A percentile compares a stretch with the other conserved stretches of the same genome.
These are phyloP conservation scores for Stipa capillata DNA, from an alignment of 176 grass and related monocot species.

Conservation along the genomic window DNA sequence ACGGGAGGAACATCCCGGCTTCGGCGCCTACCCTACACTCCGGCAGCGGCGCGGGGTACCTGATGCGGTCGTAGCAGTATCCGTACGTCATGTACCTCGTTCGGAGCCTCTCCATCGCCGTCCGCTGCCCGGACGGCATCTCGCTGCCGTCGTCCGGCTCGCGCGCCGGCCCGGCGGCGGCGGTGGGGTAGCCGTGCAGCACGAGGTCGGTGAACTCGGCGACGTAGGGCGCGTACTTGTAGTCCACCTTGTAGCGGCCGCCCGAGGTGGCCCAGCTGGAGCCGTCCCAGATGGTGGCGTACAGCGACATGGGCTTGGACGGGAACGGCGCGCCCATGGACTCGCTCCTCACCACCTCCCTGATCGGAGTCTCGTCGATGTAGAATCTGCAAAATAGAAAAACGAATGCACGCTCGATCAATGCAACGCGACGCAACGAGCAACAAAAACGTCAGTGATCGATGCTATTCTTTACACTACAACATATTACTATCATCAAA, in stretches of 20 bases:
- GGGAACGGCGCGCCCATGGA: constrained; percentile 65
- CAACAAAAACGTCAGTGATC: not conserved
- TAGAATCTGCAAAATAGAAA: constrained; percentile 67
- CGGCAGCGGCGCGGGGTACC: constrained; percentile 46
- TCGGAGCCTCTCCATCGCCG: constrained; percentile 60
- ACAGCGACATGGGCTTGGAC: constrained; percentile 82
- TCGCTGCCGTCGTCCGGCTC: not conserved
- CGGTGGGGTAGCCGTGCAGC: constrained; percentile 35
- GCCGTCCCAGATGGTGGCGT: constrained; percentile 97
- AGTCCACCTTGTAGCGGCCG: constrained; percentile 89
- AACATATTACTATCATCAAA: not conserved
- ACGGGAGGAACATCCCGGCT: constrained; percentile 44
- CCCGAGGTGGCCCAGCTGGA: constrained; percentile 90
- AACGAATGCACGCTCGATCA: not conserved
- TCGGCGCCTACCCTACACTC: constrained; percentile 63
- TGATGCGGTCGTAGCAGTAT: constrained; percentile 71
- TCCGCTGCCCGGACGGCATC: constrained; percentile 23
- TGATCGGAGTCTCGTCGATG: constrained; percentile 66
- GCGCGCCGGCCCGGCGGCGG: not conserved
- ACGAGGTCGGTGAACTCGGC: constrained; percentile 86
- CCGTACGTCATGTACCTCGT: constrained; percentile 69
- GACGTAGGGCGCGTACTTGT: constrained; percentile 87
- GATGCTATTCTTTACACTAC: not conserved
- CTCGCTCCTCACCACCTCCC: constrained; percentile 55
- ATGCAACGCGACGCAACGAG: too few species aligned